phyloP scores from a whole-genome alignment of 164 flowering plant species.

The Chimonanthus salicifolius region DNA sequence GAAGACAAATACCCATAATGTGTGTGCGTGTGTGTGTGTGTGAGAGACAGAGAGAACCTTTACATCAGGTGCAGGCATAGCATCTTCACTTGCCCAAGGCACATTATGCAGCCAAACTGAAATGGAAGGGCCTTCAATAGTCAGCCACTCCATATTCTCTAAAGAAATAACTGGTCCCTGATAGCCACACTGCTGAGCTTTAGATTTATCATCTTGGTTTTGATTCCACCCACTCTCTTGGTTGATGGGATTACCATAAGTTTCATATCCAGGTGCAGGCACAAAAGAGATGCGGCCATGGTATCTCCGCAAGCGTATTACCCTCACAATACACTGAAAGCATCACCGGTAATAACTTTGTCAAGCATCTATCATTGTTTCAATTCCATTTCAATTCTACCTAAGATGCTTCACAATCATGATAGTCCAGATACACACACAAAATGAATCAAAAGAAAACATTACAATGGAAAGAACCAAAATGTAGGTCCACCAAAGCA shows the following conservation, averaged over 20 bases:
- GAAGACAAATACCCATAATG: too few relatives aligned
- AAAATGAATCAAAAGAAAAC: too few relatives aligned
- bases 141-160: conserved; percentile 59
- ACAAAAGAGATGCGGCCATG: conserved; percentile 71
- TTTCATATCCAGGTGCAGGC: conserved; percentile 92
- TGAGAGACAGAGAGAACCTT: conserved; percentile 41
- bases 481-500: too few relatives aligned
- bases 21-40: too few relatives aligned
- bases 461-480: too few relatives aligned
- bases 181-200: conserved; percentile 34
- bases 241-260: conserved; percentile 46
- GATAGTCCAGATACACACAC: background rate
- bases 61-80: conserved; percentile 87
- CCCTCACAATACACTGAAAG: conserved; percentile 63
- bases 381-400: background rate
- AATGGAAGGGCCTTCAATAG: conserved; percentile 79
- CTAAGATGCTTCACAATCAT: background rate
- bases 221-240: conserved; percentile 20
- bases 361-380: background rate
- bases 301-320: conserved; percentile 58
- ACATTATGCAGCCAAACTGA: conserved; percentile 98
- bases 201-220: conserved; percentile 24
- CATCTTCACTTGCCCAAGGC: conserved; percentile 81
- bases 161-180: conserved; percentile 43
- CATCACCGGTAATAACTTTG: background rate